phyloP scores from a whole-genome alignment of 2,329 filamentous ascomycete genomes.

The Alternaria hordeiaustralica region DNA sequence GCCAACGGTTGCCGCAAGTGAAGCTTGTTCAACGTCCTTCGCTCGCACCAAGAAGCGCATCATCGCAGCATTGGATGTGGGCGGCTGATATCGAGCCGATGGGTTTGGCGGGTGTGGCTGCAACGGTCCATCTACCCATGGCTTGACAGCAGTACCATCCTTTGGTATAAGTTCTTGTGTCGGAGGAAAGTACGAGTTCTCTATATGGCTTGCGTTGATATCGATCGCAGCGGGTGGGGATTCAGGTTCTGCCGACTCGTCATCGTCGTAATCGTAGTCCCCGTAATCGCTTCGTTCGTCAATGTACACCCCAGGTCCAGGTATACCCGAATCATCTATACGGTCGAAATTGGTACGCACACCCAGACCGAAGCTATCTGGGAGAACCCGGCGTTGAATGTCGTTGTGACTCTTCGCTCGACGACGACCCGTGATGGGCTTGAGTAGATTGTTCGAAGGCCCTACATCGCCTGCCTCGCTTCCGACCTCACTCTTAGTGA shows the following conservation, averaged over 20 bases:
- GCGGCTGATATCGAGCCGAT: constrained; percentile 55
- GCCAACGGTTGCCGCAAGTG: constrained; percentile 71
- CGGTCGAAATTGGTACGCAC: constrained; percentile 38
- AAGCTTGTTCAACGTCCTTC: constrained; percentile 60
- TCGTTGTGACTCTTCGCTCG: constrained; percentile 58
- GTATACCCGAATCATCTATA: constrained; percentile 52
- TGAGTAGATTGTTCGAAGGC: constrained; percentile 33
- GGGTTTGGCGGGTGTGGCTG: constrained; percentile 35
- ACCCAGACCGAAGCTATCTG: constrained; percentile 38
- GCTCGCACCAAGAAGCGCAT: constrained; percentile 58
- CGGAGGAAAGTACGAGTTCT: constrained; percentile 42
- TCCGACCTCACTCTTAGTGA: constrained; percentile 54
- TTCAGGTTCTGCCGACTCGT: constrained; percentile 38
- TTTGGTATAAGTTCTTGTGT: constrained; percentile 26
- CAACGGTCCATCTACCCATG: constrained; percentile 58
- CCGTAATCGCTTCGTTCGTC: constrained; percentile 48
- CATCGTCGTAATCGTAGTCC: constrained; percentile 46
- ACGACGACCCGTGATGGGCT: constrained; percentile 44
- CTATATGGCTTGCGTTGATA: constrained; percentile 29
- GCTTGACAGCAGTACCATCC: constrained; percentile 42
- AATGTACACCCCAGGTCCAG: constrained; percentile 58
- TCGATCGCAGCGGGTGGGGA: constrained; percentile 47
- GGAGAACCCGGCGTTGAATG: constrained; percentile 31
- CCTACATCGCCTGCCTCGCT: constrained; percentile 54
- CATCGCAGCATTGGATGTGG: constrained; percentile 63